These are phyloP conservation scores for Penicillium aurantiogriseum DNA, from an alignment of 2,329 filamentous ascomycete species.

Conservation along the genomic window DNA sequence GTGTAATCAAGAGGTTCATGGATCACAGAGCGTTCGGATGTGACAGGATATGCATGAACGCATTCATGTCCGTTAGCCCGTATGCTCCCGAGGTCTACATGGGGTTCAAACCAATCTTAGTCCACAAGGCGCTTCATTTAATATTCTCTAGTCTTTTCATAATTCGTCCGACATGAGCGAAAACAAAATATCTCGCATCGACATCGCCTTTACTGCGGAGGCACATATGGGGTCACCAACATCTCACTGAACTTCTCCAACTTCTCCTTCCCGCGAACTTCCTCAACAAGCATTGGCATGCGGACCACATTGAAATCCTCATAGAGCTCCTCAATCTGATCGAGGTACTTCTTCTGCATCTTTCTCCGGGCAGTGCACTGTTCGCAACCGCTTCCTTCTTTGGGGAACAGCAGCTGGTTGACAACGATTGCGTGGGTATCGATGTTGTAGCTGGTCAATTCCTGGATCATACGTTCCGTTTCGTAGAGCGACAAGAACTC, in stretches of 20 bases:
- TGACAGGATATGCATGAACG: background rate
- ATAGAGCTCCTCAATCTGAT: conserved; percentile 97
- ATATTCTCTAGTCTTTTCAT: conserved; percentile 42
- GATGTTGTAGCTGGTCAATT: conserved; percentile 87
- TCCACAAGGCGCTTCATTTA: conserved; percentile 21
- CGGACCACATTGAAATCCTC: conserved; percentile 99
- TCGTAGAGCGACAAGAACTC: conserved; percentile 97
- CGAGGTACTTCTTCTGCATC: conserved; percentile 99
- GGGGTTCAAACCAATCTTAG: background rate
- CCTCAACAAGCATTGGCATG: conserved; percentile 94
- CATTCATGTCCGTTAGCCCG: background rate
- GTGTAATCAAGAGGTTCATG: background rate
- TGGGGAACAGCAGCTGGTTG: conserved; percentile 94
- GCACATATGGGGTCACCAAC: conserved; percentile 7
- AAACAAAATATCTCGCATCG: conserved; percentile 16
- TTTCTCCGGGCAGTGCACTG: conserved; percentile 92
- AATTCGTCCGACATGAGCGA: conserved; percentile 31
- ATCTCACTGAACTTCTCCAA: conserved; percentile 66
- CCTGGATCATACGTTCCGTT: conserved; percentile 99
- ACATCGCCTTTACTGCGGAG: background rate
- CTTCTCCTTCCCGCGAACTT: conserved; percentile 92
- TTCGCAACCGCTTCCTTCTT: conserved; percentile 78
- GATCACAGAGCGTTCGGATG: background rate
- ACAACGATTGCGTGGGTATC: conserved; percentile 98
- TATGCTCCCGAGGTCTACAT: background rate